Percentiles rank a stretch among this genome's conserved stretches.
phyloP scores from a whole-genome alignment of 1,139 yeast species.

The Petasospora rhodanensis region DNA sequence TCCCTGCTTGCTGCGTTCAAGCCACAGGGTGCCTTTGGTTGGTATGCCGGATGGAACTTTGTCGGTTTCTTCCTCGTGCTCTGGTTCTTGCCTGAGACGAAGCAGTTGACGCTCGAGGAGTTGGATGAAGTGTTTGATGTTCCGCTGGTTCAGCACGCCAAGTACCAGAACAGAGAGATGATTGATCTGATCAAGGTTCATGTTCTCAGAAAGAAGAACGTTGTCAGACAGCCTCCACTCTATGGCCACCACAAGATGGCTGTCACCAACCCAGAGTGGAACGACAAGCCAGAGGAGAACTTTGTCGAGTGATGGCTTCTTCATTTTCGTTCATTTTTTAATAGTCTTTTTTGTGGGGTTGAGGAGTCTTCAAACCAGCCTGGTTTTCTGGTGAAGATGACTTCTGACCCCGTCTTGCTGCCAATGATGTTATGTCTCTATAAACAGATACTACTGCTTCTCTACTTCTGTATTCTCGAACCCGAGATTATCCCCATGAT shows the following conservation, averaged over 20 bases:
- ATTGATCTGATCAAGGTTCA: constrained; percentile 38
- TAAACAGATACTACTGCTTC: too few relatives aligned
- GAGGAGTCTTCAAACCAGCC: too few relatives aligned
- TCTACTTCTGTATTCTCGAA: too few relatives aligned
- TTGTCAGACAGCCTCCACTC: constrained; percentile 50
- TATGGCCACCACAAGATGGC: constrained; percentile 55
- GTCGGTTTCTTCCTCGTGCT: constrained; percentile 67
- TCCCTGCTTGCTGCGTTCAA: constrained; percentile 59
- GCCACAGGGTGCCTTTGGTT: constrained; percentile 83
- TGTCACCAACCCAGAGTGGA: constrained; percentile 56
- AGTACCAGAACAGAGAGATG: constrained; percentile 46
- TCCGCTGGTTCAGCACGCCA: constrained; percentile 49
- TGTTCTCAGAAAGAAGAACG: constrained; percentile 39
- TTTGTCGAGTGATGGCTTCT: constrained; percentile 39
- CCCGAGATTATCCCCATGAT: too few relatives aligned
- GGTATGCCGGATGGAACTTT: constrained; percentile 84
- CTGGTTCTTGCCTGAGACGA: constrained; percentile 67
- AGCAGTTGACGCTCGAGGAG: constrained; percentile 65
- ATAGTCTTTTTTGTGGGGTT: too few relatives aligned
- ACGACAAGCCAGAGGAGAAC: constrained; percentile 48
- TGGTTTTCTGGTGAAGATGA: too few relatives aligned
- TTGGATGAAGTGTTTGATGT: constrained; percentile 67
- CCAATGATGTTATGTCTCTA: too few relatives aligned
- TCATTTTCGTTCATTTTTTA: too few relatives aligned
- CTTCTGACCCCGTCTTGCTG: too few relatives aligned